These are phyloP conservation scores for Penicillium verrucosum DNA, from an alignment of 2,329 filamentous ascomycete genomes.

Conservation along the genomic window DNA sequence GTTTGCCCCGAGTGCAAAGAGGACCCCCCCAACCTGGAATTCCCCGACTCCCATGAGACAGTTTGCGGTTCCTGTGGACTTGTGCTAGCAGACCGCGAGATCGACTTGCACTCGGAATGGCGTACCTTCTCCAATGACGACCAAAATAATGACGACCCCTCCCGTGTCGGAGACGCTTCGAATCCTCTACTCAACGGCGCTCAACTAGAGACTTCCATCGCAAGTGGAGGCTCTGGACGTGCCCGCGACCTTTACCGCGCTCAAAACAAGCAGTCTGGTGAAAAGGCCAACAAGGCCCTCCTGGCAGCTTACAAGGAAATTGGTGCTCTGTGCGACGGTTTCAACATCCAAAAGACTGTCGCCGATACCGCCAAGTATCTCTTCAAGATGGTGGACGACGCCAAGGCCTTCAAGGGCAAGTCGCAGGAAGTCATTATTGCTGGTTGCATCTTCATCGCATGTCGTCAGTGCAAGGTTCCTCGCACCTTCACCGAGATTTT, in stretches of 20 bases:
- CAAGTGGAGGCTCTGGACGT: constrained; percentile 70
- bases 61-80: constrained; percentile 90
- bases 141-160: constrained; percentile 92
- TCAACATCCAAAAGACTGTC: constrained; percentile 75
- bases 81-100: constrained; percentile 83
- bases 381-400: constrained; percentile 91
- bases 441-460: constrained; percentile 96
- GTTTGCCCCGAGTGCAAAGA: constrained; percentile 91
- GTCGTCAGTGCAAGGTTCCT: constrained; percentile 79
- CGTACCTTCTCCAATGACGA: constrained; percentile 98
- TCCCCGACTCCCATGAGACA: constrained; percentile 90
- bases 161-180: constrained; percentile 91
- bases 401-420: constrained; percentile 92
- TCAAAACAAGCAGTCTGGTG: constrained; percentile 75
- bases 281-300: constrained; percentile 79
- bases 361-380: constrained; percentile 90
- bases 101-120: constrained; percentile 97
- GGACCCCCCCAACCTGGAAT: constrained; percentile 83
- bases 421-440: constrained; percentile 90
- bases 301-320: constrained; percentile 86
- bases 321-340: constrained; percentile 77
- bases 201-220: constrained; percentile 84
- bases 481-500: constrained; percentile 95
- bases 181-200: constrained; percentile 88
- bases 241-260: constrained; percentile 75